These are phyloP conservation scores for Trichoderma arundinaceum DNA, from an alignment of 2,329 filamentous ascomycete genomes.

Conservation along the genomic window DNA sequence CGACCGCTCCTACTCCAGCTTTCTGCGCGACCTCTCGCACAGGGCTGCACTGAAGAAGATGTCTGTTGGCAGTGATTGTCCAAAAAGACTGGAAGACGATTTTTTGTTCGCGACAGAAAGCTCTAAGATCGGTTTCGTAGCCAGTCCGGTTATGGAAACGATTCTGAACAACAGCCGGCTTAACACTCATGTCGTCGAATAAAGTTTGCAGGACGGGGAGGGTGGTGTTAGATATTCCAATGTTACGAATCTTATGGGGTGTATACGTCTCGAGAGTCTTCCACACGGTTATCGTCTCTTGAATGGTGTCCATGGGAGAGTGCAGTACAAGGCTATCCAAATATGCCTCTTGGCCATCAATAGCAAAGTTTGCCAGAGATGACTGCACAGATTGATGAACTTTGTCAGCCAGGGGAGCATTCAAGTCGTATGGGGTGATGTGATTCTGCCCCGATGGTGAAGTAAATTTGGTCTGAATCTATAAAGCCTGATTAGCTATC, in stretches of 20 bases:
- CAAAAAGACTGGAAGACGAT: slow-evolving; percentile 62
- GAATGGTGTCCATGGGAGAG: slow-evolving; percentile 54
- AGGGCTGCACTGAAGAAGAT: slow-evolving; percentile 48
- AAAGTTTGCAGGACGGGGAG: slow-evolving; percentile 61
- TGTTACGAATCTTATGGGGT: slow-evolving; percentile 64
- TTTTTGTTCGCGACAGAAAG: slow-evolving; percentile 50
- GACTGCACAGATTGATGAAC: slow-evolving; percentile 69
- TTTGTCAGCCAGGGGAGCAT: slow-evolving; percentile 65
- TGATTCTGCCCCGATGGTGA: slow-evolving; percentile 66
- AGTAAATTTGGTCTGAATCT: slow-evolving; percentile 87
- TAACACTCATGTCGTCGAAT: slow-evolving; percentile 49
- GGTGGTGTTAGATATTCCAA: slow-evolving; percentile 80
- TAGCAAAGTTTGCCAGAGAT: slow-evolving; percentile 68
- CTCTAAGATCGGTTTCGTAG: slow-evolving; percentile 66
- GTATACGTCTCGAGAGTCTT: slow-evolving; percentile 68
- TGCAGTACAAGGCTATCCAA: slow-evolving; percentile 79
- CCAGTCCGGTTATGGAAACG: slow-evolving; percentile 66
- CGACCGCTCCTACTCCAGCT: slow-evolving; percentile 46
- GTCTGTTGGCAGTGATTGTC: slow-evolving; percentile 56
- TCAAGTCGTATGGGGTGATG: slow-evolving; percentile 65
- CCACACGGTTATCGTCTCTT: slow-evolving; percentile 69
- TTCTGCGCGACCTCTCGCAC: slow-evolving; percentile 56
- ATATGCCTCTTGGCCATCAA: slow-evolving; percentile 50
- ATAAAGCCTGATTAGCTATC: background rate
- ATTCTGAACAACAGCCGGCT: slow-evolving; percentile 73